Base-by-base conservation (phyloP, 1,284 basidiomycete genomes). In the Fistulina hepatica region DNA sequence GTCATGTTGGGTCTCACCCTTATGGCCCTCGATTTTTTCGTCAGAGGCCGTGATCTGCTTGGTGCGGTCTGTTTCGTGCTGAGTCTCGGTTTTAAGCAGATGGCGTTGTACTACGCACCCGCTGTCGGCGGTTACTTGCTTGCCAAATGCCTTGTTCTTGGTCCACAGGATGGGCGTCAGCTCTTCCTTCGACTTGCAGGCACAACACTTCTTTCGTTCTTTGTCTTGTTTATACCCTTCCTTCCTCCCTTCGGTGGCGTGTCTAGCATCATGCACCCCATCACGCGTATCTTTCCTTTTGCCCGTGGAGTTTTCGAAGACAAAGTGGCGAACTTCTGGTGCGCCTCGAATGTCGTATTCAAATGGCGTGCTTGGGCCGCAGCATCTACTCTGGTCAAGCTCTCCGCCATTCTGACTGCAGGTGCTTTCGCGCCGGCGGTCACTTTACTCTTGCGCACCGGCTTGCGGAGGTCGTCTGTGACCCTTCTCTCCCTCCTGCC, bases 271-370 rank as follows among this genome's bases (percentile, higher is more conserved):
- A 63, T 84, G 39, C 44, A 81, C 45, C 75, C 85, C 3, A 63
- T 92, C 32, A 67, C 66, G 17, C 79, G 92, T 11, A 89, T 95
- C 47, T 95, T 97, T 55, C 92, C 92, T 0, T 85, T 97, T 53
- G 69, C 74, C 4, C 78, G 89, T 28, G 91, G 92, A 6, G 67
- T 97, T 5, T 95, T 95, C 51, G 92, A 97, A 56, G 92, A 95
- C 64, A 95, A 95, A 55, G 92, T 97, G 16, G 86, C 91, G 32
- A 97, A 95, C 55, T 85, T 94, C 52, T 97, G 92, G 85, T 95
- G 89, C 54, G 83, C 86, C 16, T 74, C 79, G n/a, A 88, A 92
- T 52, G 77, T 90, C n/a, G 55, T 82, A 8, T 56, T 93, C 58
- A 92, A 92, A 56, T 90, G 90, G 78, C 75, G 73, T 31, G 54